Conservation (phyloP, 78 protist species). For the Dictyostelium citrinum region DNA sequence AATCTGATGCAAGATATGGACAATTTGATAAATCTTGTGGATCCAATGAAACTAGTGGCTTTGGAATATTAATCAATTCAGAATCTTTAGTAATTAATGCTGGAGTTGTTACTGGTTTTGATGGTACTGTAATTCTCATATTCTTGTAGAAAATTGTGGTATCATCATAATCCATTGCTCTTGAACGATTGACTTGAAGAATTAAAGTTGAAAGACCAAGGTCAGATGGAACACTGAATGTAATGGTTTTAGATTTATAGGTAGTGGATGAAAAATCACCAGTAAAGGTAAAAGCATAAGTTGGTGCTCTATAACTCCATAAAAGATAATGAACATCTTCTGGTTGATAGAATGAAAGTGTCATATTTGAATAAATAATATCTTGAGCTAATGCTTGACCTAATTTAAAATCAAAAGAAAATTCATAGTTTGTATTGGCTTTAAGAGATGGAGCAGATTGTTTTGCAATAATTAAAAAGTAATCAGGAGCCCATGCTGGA, state of each 20-base stretch:
- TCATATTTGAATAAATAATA: not conserved
- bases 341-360: not conserved
- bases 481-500: not conserved
- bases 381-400: not conserved
- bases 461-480: not conserved
- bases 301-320: not conserved
- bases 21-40: constrained; percentile 21
- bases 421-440: not conserved
- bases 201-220: not conserved
- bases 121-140: not conserved
- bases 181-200: not conserved
- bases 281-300: not conserved
- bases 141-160: not conserved
- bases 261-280: not conserved
- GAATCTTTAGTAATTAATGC: constrained; percentile 13
- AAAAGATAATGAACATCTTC: not conserved
- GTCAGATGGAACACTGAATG: not conserved
- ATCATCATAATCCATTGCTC: not conserved
- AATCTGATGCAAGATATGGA: constrained; percentile 21
- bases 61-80: not conserved
- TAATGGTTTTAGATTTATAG: not conserved
- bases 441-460: not conserved
- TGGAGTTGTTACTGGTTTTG: not conserved
- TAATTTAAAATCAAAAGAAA: not conserved
- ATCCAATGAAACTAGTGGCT: not conserved